phyloP scores from a whole-genome alignment of 2,329 filamentous ascomycete genomes.

The Amauroascus niger region DNA sequence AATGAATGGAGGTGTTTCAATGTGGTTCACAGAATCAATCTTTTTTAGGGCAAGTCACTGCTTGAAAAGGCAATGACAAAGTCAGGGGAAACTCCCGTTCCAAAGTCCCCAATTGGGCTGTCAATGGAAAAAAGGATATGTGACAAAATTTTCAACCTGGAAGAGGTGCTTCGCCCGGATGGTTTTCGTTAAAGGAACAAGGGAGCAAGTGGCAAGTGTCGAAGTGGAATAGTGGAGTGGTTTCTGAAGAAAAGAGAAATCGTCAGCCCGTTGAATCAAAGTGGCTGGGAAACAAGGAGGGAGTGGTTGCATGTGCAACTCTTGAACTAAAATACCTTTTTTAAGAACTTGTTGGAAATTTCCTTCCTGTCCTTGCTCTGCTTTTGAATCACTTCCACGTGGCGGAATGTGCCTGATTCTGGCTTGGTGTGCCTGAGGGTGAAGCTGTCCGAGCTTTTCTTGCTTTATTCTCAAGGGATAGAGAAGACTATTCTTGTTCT shows the following conservation, averaged over 20 bases:
- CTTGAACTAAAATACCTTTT: background rate
- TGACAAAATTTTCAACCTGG: too few species aligned
- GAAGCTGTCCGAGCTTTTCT: background rate
- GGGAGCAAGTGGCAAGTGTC: background rate
- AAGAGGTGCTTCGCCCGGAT: background rate
- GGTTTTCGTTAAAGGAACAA: background rate
- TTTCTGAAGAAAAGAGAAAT: conserved; percentile 4
- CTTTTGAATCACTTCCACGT: background rate
- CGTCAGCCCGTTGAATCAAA: background rate
- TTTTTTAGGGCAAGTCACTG: background rate
- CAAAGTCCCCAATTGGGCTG: background rate
- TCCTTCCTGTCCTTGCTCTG: background rate
- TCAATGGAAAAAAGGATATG: background rate
- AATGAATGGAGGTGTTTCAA: background rate
- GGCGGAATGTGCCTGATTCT: background rate
- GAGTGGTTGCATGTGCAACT: background rate
- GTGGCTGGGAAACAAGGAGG: background rate
- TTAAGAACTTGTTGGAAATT: background rate
- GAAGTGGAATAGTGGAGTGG: background rate
- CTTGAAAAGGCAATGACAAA: background rate
- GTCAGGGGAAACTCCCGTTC: background rate
- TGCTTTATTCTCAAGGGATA: background rate
- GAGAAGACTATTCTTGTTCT: background rate
- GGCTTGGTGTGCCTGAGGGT: background rate
- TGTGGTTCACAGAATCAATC: background rate